Percentiles rank a stretch among this genome's conserved stretches.
Conservation (phyloP, 768 basidiomycete genomes). For the Termitomyces sp. region DNA sequence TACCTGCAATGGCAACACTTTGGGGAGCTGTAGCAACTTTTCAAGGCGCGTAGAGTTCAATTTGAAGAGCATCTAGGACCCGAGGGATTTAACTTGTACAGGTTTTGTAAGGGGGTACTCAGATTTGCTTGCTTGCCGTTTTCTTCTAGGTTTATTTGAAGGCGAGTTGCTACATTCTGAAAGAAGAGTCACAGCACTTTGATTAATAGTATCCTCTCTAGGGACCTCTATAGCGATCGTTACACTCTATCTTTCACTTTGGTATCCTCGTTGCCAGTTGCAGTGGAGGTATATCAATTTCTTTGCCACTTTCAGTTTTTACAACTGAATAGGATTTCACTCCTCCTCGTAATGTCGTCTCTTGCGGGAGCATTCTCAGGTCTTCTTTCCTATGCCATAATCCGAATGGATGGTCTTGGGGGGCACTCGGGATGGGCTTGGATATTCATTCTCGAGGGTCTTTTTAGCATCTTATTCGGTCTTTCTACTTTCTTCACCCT, state of each 20-base stretch:
- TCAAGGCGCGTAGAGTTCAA: constrained; percentile 27
- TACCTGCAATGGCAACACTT: constrained; percentile 36
- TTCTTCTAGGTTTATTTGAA: constrained; percentile 44
- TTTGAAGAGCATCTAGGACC: background rate
- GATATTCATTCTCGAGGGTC: constrained; percentile 53
- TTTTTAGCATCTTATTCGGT: constrained; percentile 44
- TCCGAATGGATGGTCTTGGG: constrained; percentile 41
- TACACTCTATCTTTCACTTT: constrained; percentile 28
- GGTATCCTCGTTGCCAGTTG: constrained; percentile 24
- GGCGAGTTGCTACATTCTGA: constrained; percentile 27
- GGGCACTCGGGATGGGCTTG: constrained; percentile 55
- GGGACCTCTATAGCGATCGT: too few species aligned
- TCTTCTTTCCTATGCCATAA: constrained; percentile 51
- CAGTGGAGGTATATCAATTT: too few species aligned
- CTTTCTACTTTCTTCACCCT: constrained; percentile 35
- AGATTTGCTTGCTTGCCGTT: constrained; percentile 44
- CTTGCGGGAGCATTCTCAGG: constrained; percentile 57
- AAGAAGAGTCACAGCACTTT: too few species aligned
- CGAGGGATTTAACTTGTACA: constrained; percentile 9
- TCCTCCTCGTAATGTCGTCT: constrained; percentile 27
- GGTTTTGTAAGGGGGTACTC: constrained; percentile 34
- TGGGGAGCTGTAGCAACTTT: constrained; percentile 42
- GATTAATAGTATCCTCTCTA: too few species aligned
- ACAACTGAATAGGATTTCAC: too few species aligned
- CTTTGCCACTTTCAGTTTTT: background rate